phyloP scores from a whole-genome alignment of 495 filamentous ascomycete genomes.

The Lindgomyces ingoldianus region DNA sequence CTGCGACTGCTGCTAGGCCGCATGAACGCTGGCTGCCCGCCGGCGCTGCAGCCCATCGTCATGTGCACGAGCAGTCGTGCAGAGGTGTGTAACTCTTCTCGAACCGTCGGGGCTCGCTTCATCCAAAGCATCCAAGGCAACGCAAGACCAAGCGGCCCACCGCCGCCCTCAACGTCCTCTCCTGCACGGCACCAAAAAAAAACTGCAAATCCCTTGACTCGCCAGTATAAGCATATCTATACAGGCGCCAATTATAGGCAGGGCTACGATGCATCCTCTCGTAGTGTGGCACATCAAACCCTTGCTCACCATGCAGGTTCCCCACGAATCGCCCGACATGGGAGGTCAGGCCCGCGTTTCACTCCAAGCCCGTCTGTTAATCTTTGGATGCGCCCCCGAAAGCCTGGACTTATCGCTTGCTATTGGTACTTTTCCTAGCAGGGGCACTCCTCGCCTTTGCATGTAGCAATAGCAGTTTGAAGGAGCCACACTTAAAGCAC shows the following conservation, averaged over 20 bases:
- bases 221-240: conserved; percentile 36
- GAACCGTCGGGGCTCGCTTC: conserved; percentile 1
- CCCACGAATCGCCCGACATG: conserved; percentile 40
- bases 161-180: background rate
- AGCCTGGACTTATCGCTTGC: conserved; percentile 33
- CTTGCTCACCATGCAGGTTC: conserved; percentile 34
- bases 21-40: background rate
- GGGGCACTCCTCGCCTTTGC: conserved; percentile 26
- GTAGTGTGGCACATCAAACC: conserved; percentile 25
- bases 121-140: background rate
- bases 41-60: conserved; percentile 13
- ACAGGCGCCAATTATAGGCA: conserved; percentile 27
- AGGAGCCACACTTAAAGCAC: conserved; percentile 40
- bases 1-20: background rate
- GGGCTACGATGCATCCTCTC: conserved; percentile 21
- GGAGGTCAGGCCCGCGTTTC: conserved; percentile 38
- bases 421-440: conserved; percentile 37
- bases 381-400: conserved; percentile 32
- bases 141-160: background rate
- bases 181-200: background rate
- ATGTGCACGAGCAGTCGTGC: conserved; percentile 10
- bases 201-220: conserved; percentile 14
- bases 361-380: conserved; percentile 33
- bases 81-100: conserved; percentile 8
- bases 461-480: conserved; percentile 42